Base-by-base conservation (phyloP, 176 grass and related monocot genomes). In the Carex pumila region DNA sequence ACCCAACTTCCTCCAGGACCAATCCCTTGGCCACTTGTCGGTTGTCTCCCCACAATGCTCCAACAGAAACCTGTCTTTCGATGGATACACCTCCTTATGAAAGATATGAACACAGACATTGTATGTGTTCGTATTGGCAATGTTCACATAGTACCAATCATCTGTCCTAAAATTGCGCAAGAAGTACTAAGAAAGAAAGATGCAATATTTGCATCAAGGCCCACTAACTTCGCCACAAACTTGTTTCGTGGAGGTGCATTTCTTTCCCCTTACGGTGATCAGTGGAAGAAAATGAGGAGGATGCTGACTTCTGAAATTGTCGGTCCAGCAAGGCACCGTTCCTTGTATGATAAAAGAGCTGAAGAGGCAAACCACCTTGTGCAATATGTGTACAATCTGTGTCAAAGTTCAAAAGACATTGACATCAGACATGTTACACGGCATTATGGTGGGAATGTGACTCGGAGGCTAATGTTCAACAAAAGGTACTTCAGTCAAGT, bases 281-380 rank as follows among this genome's bases (percentile, higher is more conserved):
- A 89, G 83, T 92, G 90, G 93, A 80, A 61, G 65, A 94, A 92
- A 87, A 92, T 94, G 93, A 79, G 86, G 12, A 87, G 86, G 32
- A 71, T 94, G 18, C 58, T 92, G 7, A 55, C 81, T 49, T 64
- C 81, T 0, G 90, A 94, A 63, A 4, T 90, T 11, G 55, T 92
- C 1, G 58, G 8, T 25, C 84, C 84, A 1, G 30, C 79, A 2
- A 92, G 81, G 58, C 86, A 89, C 41, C 63, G 14, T 45, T 76
- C 54, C 13, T 65, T 88, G 22, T 41, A 54, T 18, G 43, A 18
- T 10, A 12, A 5, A 0, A 67, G 85, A 0, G 82, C 65, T 1
- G 86, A 45, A 1, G 90, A 95, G 88, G 86, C 90, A 9, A 85
- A 90, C 71, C 81, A 95, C 72, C n/a, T 90, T 17, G 3, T 88